Percentiles rank a stretch among this genome's conserved stretches.
These are phyloP conservation scores for Amanita pseudoporphyria DNA, from an alignment of 768 basidiomycete genomes.

Conservation along the genomic window DNA sequence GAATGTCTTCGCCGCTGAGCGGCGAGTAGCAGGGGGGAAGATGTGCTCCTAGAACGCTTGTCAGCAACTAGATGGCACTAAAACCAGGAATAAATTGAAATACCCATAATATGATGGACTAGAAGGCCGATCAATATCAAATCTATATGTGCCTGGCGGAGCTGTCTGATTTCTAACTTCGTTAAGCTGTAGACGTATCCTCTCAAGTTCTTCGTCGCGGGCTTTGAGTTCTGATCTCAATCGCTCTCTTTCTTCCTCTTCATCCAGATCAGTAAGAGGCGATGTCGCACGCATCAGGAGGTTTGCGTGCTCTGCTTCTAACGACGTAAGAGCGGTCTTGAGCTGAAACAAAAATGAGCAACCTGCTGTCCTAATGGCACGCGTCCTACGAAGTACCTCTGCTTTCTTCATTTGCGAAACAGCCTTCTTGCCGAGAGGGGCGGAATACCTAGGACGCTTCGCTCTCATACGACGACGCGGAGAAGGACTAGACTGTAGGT, in stretches of 20 bases:
- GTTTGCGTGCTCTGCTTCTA: constrained; percentile 16
- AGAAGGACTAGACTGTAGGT: constrained; percentile 1
- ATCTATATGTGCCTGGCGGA: not conserved
- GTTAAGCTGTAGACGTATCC: constrained; percentile 17
- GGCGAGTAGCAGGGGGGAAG: not conserved
- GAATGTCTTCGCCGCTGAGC: not conserved
- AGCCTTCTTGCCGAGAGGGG: constrained; percentile 14
- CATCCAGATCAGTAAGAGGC: constrained; percentile 24
- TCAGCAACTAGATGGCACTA: not conserved
- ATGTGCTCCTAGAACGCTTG: not conserved
- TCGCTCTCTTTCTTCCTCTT: constrained; percentile 20
- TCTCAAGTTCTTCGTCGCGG: constrained; percentile 19
- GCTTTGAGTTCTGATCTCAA: constrained; percentile 18
- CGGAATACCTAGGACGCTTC: constrained; percentile 9
- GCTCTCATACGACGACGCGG: not conserved
- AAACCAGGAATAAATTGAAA: not conserved
- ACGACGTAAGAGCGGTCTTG: constrained; percentile 17
- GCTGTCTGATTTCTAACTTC: constrained; percentile 3
- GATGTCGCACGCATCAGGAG: constrained; percentile 18
- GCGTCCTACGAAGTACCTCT: constrained; percentile 27
- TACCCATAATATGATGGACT: constrained; percentile 9
- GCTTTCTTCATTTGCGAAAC: constrained; percentile 29
- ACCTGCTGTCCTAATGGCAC: not conserved
- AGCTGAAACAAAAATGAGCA: constrained; percentile 14
- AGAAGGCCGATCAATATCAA: not conserved